Base-by-base conservation (phyloP, 495 filamentous ascomycete genomes). In the Penicilliopsis zonata region DNA sequence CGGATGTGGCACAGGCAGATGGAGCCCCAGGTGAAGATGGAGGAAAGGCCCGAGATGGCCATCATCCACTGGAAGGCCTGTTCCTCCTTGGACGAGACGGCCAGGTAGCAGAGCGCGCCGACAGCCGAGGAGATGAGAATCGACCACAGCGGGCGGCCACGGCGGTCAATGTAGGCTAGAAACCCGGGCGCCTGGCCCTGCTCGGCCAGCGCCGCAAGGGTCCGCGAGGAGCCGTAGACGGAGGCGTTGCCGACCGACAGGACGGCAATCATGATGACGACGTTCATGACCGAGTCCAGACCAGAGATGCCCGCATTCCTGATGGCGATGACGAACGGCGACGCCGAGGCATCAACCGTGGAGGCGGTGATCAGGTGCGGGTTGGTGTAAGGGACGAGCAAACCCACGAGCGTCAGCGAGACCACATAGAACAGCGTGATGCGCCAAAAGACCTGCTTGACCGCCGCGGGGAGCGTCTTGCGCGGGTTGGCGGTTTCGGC, bases 401-500 rank as follows among this genome's bases (percentile, higher is more conserved):
- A 59, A 9, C 84, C 83, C 33, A 92, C 70, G 0, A 88, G 49
- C 13, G 69, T 71, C 2, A 88, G 67, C 3, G 79, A 78, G 31
- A 85, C 73, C 18, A 88, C 59, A 55, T 92, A 92, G 56, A 92
- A 88, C 24, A 94, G 68, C 10, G 75, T 74, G 53, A 94, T 94
- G 48, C 86, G 79, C 86, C 86, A 94, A 57, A 94, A 94, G 21
- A 94, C 86, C 55, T 94, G 86, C 52, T 92, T 92, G 46, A 87
- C 74, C 26, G 86, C 86, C 0, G 78, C 81, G 0, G 86, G 86
- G 4, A 94, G 69, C 9, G 80, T 80, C 46, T 88, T 92, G 38
- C 84, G 74, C 7, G 86, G 86, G 50, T 92, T 92, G 3, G 72
- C 74, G 2, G 84, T 86, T 49, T 94, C 86, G 23, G 86, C 86